Percentiles rank a stretch among this genome's conserved stretches.
phyloP scores from a whole-genome alignment of 2,329 filamentous ascomycete genomes.

The Alternaria sp. region DNA sequence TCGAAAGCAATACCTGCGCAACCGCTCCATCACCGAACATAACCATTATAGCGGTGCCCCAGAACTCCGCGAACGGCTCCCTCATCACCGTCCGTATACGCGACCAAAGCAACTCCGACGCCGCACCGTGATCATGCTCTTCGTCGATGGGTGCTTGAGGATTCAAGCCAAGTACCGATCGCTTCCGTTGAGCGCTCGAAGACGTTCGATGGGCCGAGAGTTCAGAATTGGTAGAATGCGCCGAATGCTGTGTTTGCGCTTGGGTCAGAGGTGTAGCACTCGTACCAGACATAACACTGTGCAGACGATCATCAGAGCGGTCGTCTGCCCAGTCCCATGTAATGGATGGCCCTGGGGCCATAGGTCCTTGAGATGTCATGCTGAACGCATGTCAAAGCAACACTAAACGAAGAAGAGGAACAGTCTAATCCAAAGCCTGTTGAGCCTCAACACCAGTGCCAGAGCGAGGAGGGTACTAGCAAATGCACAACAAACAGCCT shows the following conservation, averaged over 20 bases:
- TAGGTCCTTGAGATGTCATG: constrained; percentile 20
- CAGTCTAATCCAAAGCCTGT: neutral
- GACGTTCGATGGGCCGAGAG: constrained; percentile 28
- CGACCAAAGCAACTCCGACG: constrained; percentile 48
- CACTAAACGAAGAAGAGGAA: neutral
- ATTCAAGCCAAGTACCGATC: constrained; percentile 45
- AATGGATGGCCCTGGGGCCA: constrained; percentile 23
- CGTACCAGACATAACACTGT: constrained; percentile 14
- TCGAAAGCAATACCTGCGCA: constrained; percentile 52
- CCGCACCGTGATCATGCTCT: constrained; percentile 48
- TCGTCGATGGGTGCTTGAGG: constrained; percentile 51
- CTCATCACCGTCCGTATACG: constrained; percentile 46
- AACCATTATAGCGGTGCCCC: constrained; percentile 51
- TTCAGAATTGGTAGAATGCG: constrained; percentile 10
- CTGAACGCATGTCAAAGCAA: neutral
- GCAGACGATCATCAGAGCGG: constrained; percentile 10
- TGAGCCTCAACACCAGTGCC: neutral
- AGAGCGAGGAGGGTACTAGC: neutral
- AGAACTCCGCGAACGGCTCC: constrained; percentile 56
- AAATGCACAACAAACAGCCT: neutral
- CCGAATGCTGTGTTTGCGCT: constrained; percentile 26
- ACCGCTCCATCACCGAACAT: constrained; percentile 55
- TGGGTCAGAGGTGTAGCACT: constrained; percentile 22
- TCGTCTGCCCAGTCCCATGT: constrained; percentile 29
- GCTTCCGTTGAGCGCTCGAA: constrained; percentile 28